Conservation (phyloP, 2,329 filamentous ascomycete species). For the Alternaria sp. region DNA sequence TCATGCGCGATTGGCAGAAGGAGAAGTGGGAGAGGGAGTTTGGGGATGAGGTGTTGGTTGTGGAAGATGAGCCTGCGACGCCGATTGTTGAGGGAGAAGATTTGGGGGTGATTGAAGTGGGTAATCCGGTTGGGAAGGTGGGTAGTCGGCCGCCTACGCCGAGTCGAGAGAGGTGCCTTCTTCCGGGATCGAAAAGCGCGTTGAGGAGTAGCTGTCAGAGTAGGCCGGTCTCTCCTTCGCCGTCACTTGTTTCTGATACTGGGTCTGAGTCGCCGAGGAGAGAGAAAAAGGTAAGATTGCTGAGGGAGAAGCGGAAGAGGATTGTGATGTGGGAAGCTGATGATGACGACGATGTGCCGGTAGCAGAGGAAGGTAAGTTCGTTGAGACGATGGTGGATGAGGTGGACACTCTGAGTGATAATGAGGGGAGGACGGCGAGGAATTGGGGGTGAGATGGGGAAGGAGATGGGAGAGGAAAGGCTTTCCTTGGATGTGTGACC, state of each 20-base stretch:
- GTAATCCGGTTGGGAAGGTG: neutral
- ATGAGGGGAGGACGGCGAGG: neutral
- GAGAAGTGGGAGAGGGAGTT: neutral
- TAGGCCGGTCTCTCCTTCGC: neutral
- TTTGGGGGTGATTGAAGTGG: fast-evolving
- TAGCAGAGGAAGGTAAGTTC: neutral
- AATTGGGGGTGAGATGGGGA: neutral
- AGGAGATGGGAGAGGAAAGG: too few relatives aligned
- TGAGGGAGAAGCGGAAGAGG: neutral
- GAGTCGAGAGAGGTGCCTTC: neutral
- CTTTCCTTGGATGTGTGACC: too few relatives aligned
- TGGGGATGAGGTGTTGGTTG: neutral
- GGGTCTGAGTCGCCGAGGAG: neutral
- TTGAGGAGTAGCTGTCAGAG: neutral
- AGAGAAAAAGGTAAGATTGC: neutral
- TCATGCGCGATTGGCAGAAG: neutral
- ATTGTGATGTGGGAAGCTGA: neutral
- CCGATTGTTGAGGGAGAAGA: neutral
- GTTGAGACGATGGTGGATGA: neutral
- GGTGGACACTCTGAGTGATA: neutral
- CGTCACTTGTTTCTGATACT: neutral
- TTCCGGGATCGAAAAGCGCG: neutral
- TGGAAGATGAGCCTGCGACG: neutral
- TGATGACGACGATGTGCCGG: neutral
- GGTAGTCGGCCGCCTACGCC: neutral